Conservation (phyloP, 2,329 filamentous ascomycete species). For the Colletotrichum salicis region DNA sequence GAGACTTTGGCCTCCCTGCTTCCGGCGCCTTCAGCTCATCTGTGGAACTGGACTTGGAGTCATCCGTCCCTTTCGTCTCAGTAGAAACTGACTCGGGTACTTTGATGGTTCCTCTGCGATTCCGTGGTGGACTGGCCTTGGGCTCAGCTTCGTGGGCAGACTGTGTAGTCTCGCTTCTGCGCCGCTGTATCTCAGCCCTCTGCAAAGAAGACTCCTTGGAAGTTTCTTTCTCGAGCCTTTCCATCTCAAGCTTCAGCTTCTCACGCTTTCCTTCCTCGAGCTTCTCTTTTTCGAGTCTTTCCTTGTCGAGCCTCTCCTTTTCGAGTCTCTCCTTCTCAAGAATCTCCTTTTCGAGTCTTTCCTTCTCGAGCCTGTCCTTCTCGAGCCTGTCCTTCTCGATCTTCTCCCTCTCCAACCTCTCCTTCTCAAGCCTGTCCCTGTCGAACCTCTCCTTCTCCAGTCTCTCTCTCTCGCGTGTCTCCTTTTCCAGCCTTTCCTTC, state of each 20-base stretch:
- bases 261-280: background rate
- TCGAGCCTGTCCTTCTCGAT: background rate
- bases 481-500: background rate
- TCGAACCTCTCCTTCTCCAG: background rate
- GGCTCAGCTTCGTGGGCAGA: background rate
- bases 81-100: background rate
- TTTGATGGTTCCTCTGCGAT: background rate
- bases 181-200: background rate
- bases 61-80: background rate
- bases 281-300: background rate
- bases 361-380: background rate
- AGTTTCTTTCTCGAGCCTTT: background rate
- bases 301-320: background rate
- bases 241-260: background rate
- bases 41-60: background rate
- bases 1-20: constrained; percentile 45
- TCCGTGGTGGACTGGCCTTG: background rate
- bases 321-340: background rate
- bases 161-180: constrained; percentile 3
- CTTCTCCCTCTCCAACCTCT: background rate
- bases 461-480: background rate
- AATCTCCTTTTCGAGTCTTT: background rate
- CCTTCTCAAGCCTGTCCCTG: background rate
- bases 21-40: constrained; percentile 33
- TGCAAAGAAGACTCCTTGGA: background rate